phyloP scores from a whole-genome alignment of 179 eudicot species.

The Drosera spatulata region DNA sequence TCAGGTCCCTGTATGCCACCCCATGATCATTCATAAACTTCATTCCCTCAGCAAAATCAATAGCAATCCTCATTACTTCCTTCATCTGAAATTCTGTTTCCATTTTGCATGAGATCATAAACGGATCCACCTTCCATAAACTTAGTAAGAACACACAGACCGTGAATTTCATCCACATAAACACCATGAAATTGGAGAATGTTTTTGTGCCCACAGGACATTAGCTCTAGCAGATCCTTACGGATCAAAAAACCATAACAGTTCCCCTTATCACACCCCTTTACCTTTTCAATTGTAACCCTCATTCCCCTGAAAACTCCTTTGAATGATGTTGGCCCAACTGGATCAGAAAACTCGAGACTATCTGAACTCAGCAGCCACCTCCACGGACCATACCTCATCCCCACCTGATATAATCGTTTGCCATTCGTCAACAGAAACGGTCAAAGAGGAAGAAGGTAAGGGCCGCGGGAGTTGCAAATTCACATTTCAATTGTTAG shows the following conservation, averaged over 20 bases:
- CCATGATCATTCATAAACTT: constrained; percentile 94
- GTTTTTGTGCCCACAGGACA: constrained; percentile 91
- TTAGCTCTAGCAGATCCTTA: constrained; percentile 68
- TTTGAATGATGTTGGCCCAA: constrained; percentile 52
- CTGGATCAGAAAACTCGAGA: constrained; percentile 58
- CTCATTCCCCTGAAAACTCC: constrained; percentile 71
- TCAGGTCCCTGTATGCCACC: constrained; percentile 69
- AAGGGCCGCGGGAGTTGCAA: constrained; percentile 51
- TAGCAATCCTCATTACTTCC: constrained; percentile 66
- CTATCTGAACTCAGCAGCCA: constrained; percentile 63
- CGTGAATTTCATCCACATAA: constrained; percentile 69
- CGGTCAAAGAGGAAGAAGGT: constrained; percentile 44
- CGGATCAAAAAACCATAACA: constrained; percentile 65
- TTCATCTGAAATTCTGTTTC: constrained; percentile 65
- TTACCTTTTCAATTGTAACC: constrained; percentile 71
- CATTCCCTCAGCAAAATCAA: constrained; percentile 83
- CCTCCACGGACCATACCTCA: constrained; percentile 46
- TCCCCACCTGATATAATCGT: constrained; percentile 62
- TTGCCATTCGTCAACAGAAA: constrained; percentile 97
- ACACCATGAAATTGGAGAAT: constrained; percentile 73
- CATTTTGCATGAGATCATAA: constrained; percentile 64
- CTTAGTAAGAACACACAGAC: constrained; percentile 74
- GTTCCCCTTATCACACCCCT: constrained; percentile 90
- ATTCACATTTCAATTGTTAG: constrained; percentile 32
- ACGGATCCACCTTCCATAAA: constrained; percentile 91